Evolutionary conservation across 768 basidiomycete genomes (phyloP).

Genomic region (Nidularia sp.): DNA sequence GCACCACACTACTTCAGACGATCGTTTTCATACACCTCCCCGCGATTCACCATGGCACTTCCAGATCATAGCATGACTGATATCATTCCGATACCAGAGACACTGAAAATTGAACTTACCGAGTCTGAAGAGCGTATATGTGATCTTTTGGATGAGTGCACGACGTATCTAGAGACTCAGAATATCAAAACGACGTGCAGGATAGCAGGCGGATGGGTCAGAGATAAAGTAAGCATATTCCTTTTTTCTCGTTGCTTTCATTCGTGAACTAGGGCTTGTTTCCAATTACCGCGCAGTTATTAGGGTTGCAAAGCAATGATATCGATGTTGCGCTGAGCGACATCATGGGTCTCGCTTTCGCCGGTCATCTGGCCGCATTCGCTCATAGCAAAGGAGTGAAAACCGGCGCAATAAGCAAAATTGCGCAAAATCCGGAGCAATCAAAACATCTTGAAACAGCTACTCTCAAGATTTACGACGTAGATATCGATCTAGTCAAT

Average conservation of each 20-base stretch:
- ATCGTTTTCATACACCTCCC: not conserved
- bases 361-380: constrained; percentile 69
- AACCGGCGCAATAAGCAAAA: constrained; percentile 67
- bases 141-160: constrained; percentile 76
- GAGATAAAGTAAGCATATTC: constrained; percentile 75
- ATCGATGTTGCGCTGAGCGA: constrained; percentile 89
- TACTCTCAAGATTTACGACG: constrained; percentile 70
- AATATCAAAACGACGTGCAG: constrained; percentile 66
- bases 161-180: constrained; percentile 46
- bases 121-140: constrained; percentile 69
- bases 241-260: constrained; percentile 1
- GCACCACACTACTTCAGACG: too few relatives aligned
- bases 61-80: not conserved
- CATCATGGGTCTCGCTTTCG: constrained; percentile 90
- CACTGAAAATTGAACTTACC: constrained; percentile 52
- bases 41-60: not conserved
- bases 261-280: not conserved
- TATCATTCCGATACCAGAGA: not conserved
- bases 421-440: constrained; percentile 93
- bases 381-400: constrained; percentile 44
- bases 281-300: constrained; percentile 44
- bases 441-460: constrained; percentile 98
- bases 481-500: constrained; percentile 93
- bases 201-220: constrained; percentile 97
- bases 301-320: constrained; percentile 80